A percentile compares a stretch with the other conserved stretches of the same genome.
Evolutionary conservation across 345 rosid genomes (phyloP).

Genomic region (Nasturtium officinale): DNA sequence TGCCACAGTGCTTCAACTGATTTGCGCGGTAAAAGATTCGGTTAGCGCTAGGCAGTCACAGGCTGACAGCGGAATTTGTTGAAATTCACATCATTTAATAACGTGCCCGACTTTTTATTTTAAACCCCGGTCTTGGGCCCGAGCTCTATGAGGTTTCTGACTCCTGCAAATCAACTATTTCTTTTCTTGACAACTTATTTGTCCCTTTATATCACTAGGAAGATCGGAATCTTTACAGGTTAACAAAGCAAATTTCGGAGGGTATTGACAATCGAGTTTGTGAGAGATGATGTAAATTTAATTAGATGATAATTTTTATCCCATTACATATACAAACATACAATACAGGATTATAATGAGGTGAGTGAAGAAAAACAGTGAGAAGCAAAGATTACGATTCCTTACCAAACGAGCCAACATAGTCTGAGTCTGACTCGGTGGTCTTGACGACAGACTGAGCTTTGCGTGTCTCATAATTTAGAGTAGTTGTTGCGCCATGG

Average conservation of each 20-base stretch:
- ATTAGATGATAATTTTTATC: slow-evolving; percentile 18
- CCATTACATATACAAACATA: slow-evolving; percentile 35
- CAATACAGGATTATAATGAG: slow-evolving; percentile 2
- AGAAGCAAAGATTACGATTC: not conserved
- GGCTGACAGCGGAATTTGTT: too few species aligned
- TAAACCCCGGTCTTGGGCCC: too few species aligned
- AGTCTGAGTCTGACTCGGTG: not conserved
- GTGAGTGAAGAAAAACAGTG: not conserved
- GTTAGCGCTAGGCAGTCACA: too few species aligned
- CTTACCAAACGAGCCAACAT: slow-evolving; percentile 24
- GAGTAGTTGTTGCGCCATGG: slow-evolving; percentile 82
- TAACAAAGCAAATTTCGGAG: not conserved
- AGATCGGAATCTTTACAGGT: too few species aligned
- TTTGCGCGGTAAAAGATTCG: too few species aligned
- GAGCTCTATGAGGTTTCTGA: too few species aligned
- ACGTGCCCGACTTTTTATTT: too few species aligned
- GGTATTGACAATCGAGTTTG: not conserved
- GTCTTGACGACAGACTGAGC: not conserved
- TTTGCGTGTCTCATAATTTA: slow-evolving; percentile 59
- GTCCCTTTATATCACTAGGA: too few species aligned
- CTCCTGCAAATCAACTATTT: too few species aligned
- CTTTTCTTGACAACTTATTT: too few species aligned
- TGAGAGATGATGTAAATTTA: not conserved
- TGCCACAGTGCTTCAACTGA: too few species aligned
- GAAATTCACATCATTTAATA: too few species aligned